These are phyloP conservation scores for Xerocomellus chrysenteron DNA, from an alignment of 768 basidiomycete species.

Conservation along the genomic window DNA sequence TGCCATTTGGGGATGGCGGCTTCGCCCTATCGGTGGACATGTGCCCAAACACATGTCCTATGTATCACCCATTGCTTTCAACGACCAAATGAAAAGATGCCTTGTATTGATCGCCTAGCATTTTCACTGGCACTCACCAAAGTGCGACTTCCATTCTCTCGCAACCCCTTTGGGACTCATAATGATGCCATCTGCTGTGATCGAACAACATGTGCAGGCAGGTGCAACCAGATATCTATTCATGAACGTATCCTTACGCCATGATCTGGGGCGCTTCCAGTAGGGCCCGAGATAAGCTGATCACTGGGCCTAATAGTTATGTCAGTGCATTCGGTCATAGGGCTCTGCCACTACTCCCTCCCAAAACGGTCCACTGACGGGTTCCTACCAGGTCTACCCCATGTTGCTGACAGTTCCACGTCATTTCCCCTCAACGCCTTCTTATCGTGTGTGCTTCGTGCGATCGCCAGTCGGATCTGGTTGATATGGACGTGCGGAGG, in stretches of 20 bases:
- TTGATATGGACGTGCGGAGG: constrained; percentile 8
- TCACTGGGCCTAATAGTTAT: constrained; percentile 7
- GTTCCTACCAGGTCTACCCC: constrained; percentile 4
- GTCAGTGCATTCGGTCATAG: constrained; percentile 7
- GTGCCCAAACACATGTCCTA: constrained; percentile 20
- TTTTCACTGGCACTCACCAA: constrained; percentile 9
- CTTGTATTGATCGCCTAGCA: constrained; percentile 23
- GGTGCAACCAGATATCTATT: constrained; percentile 15
- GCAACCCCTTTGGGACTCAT: constrained; percentile 15
- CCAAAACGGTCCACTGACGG: constrained; percentile 1
- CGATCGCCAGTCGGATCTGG: constrained; percentile 16
- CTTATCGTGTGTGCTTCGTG: constrained; percentile 13
- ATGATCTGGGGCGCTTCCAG: constrained; percentile 10
- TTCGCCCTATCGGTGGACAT: constrained; percentile 14
- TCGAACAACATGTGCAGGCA: constrained; percentile 14
- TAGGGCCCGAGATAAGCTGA: constrained; percentile 15
- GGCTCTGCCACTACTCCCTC: neutral
- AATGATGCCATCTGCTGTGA: constrained; percentile 24
- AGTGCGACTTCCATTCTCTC: constrained; percentile 25
- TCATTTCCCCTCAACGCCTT: constrained; percentile 14
- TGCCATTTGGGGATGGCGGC: constrained; percentile 15
- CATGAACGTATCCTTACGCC: constrained; percentile 15
- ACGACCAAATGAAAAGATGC: constrained; percentile 23
- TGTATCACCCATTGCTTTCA: constrained; percentile 5
- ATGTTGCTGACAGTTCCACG: constrained; percentile 20